Conservation (phyloP, 305 asterid genomes). For the Nicotiana rustica region DNA sequence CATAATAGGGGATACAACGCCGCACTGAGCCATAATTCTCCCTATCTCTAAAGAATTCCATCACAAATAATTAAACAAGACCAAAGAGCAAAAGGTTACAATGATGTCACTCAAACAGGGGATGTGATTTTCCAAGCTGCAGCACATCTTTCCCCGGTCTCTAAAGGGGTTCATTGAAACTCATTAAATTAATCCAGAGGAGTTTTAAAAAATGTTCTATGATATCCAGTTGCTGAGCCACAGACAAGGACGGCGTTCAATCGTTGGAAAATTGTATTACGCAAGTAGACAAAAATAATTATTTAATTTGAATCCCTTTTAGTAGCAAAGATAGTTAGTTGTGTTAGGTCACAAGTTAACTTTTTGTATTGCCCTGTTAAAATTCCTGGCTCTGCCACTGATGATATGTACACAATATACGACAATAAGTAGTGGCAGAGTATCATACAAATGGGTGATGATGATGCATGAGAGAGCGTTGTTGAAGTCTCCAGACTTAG, state of each 20-base stretch:
- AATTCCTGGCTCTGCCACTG: too few species aligned
- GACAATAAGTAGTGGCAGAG: not conserved
- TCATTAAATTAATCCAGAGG: not conserved
- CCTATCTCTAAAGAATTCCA: not conserved
- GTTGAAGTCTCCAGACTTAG: slow-evolving; percentile 61
- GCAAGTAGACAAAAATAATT: too few species aligned
- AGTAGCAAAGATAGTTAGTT: too few species aligned
- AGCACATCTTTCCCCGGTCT: not conserved
- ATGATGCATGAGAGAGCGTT: slow-evolving; percentile 73
- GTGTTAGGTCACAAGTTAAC: too few species aligned
- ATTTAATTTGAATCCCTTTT: too few species aligned
- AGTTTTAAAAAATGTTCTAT: not conserved
- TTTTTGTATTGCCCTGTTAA: too few species aligned
- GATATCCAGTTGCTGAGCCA: not conserved
- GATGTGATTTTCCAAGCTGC: not conserved
- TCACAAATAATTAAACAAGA: slow-evolving; percentile 6
- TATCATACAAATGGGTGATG: slow-evolving; percentile 74
- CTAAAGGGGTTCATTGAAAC: not conserved
- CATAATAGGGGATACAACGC: not conserved
- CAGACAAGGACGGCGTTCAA: too few species aligned
- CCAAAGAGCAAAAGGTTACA: not conserved
- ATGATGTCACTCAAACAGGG: not conserved
- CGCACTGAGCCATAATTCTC: not conserved
- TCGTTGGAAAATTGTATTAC: too few species aligned
- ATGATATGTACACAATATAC: not conserved